These are phyloP conservation scores for Elsinoe batatas DNA, from an alignment of 2,329 filamentous ascomycete species.

Conservation along the genomic window DNA sequence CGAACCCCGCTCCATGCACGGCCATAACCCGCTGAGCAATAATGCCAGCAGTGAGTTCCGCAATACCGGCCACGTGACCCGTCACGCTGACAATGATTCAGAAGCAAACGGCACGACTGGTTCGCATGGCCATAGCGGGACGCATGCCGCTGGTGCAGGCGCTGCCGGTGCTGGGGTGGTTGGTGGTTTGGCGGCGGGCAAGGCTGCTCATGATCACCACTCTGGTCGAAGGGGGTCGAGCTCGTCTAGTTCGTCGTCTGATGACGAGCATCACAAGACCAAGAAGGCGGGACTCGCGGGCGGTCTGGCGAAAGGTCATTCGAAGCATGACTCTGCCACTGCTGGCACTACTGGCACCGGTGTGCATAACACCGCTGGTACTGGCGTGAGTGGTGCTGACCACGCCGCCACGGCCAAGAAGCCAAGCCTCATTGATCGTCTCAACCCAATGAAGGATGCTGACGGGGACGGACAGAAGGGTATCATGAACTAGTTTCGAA, in stretches of 20 bases:
- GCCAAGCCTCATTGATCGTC: constrained; percentile 41
- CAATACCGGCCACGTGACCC: constrained; percentile 12
- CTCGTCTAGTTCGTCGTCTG: too few species aligned
- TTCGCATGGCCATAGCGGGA: not conserved
- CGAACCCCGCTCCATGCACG: constrained; percentile 44
- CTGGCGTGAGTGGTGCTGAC: not conserved
- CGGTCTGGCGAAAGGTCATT: too few species aligned
- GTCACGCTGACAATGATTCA: constrained; percentile 14
- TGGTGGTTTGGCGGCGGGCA: not conserved
- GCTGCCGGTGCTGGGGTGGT: constrained; percentile 12
- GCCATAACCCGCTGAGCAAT: constrained; percentile 18
- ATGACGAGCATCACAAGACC: too few species aligned
- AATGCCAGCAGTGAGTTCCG: constrained; percentile 8
- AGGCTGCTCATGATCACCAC: not conserved
- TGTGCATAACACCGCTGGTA: constrained; percentile 3
- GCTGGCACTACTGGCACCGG: not conserved
- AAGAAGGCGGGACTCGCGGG: too few species aligned
- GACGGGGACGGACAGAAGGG: constrained; percentile 48
- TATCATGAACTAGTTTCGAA: constrained; percentile 37
- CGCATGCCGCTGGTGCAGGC: constrained; percentile 16
- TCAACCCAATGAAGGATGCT: constrained; percentile 46
- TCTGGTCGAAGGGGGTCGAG: not conserved
- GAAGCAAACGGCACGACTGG: not conserved
- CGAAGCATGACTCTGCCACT: too few species aligned
- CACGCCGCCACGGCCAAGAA: constrained; percentile 28